phyloP scores from a whole-genome alignment of 225 moss, liverwort and hornwort species.

The Bryum argenteum region DNA sequence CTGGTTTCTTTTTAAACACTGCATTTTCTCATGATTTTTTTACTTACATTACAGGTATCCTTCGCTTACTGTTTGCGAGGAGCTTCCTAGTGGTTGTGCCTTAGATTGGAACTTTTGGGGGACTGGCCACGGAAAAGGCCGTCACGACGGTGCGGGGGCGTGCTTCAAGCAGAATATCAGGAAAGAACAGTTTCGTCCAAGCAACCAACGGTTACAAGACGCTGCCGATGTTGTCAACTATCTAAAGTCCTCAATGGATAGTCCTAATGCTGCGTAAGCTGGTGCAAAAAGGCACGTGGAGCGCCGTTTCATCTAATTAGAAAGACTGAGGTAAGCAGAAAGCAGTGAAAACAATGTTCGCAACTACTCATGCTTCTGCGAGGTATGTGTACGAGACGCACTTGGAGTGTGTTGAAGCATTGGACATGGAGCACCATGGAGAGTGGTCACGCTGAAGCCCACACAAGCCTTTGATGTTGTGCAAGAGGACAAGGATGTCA shows the following conservation, averaged over 20 bases:
- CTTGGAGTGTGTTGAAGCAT: background rate
- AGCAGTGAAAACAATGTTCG: background rate
- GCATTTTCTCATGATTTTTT: no score
- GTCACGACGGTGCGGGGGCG: background rate
- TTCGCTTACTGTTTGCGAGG: background rate
- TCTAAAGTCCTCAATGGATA: background rate
- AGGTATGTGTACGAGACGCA: background rate
- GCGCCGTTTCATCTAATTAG: background rate
- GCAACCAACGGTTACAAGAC: background rate
- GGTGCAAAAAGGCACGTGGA: background rate
- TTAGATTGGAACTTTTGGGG: background rate
- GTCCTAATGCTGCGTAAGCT: background rate
- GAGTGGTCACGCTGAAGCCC: background rate
- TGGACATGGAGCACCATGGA: background rate
- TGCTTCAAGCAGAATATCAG: background rate
- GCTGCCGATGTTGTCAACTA: background rate
- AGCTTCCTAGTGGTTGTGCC: background rate
- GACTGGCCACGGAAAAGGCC: background rate
- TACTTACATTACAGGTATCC: background rate
- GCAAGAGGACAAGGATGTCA: background rate
- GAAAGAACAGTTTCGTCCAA: background rate
- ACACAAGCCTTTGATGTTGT: background rate
- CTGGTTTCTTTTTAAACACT: no score
- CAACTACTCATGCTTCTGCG: no score
- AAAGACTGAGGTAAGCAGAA: background rate